These are phyloP conservation scores for Hippophae tibetana DNA, from an alignment of 306 rosid genomes.

Conservation along the genomic window DNA sequence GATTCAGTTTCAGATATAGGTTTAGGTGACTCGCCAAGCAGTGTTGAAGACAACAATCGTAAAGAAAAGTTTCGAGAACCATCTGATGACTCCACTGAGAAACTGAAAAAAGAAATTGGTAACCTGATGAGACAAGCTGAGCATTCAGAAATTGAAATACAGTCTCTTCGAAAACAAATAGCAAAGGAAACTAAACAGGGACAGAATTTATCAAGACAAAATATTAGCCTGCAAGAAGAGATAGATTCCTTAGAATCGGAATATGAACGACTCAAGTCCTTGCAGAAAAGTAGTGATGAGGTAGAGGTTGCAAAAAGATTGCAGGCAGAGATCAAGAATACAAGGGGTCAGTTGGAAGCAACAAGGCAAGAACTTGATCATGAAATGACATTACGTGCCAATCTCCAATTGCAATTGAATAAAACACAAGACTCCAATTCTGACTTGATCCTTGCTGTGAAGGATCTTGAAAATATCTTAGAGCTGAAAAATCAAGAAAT, in stretches of 20 bases:
- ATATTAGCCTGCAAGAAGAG: constrained; percentile 68
- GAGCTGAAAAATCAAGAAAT: constrained; percentile 53
- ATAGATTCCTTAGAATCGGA: constrained; percentile 49
- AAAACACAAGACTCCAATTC: constrained; percentile 79
- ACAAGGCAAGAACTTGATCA: constrained; percentile 60
- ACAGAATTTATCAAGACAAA: constrained; percentile 69
- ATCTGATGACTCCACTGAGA: constrained; percentile 43
- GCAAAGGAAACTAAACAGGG: constrained; percentile 81
- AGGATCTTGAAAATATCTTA: constrained; percentile 73
- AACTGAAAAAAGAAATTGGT: constrained; percentile 53
- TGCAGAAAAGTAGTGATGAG: constrained; percentile 43
- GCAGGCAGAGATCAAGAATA: constrained; percentile 48
- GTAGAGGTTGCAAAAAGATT: constrained; percentile 32
- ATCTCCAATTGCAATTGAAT: constrained; percentile 62
- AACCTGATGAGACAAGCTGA: constrained; percentile 62
- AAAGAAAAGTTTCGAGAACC: constrained; percentile 37
- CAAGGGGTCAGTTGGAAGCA: constrained; percentile 53
- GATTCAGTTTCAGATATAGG: constrained; percentile 89
- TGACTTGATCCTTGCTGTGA: constrained; percentile 61
- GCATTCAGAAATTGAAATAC: constrained; percentile 69
- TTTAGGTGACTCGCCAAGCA: constrained; percentile 63
- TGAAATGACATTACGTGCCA: constrained; percentile 51
- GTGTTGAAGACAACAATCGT: constrained; percentile 49
- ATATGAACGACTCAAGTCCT: constrained; percentile 55
- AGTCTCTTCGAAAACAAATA: constrained; percentile 78